phyloP scores from a whole-genome alignment of 495 filamentous ascomycete species.

The Daldinia bambusicola region DNA sequence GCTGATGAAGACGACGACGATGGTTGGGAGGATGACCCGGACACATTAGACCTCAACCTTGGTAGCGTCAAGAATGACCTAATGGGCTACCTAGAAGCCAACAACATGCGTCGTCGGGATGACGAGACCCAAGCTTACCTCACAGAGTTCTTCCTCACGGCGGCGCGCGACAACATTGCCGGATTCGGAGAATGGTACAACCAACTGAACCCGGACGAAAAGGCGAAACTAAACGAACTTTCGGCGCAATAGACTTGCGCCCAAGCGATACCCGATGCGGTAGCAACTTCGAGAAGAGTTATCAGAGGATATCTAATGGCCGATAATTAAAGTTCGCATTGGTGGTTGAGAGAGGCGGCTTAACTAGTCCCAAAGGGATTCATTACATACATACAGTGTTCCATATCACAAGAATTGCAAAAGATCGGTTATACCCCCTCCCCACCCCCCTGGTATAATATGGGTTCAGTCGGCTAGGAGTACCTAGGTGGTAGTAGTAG shows the following conservation, averaged over 20 bases:
- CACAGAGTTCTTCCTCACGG: conserved; percentile 79
- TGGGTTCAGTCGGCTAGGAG: background rate
- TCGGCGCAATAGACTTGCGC: conserved; percentile 4
- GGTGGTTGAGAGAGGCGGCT: background rate
- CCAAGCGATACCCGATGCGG: background rate
- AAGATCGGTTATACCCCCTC: background rate
- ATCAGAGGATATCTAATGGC: background rate
- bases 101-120: conserved; percentile 75
- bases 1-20: conserved; percentile 73
- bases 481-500: too few species aligned
- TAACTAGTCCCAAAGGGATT: background rate
- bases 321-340: background rate
- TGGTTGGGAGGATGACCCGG: conserved; percentile 91
- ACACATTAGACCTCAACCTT: conserved; percentile 75
- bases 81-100: conserved; percentile 77
- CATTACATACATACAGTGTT: conserved; percentile 2
- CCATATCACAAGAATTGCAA: background rate
- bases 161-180: conserved; percentile 70
- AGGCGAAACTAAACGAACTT: conserved; percentile 70
- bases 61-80: conserved; percentile 76
- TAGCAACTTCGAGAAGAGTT: background rate
- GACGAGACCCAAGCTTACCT: conserved; percentile 92
- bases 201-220: conserved; percentile 76
- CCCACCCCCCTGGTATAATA: background rate
- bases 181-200: conserved; percentile 80